Conservation (phyloP, 2,329 filamentous ascomycete genomes). For the Claviceps pazoutovae region DNA sequence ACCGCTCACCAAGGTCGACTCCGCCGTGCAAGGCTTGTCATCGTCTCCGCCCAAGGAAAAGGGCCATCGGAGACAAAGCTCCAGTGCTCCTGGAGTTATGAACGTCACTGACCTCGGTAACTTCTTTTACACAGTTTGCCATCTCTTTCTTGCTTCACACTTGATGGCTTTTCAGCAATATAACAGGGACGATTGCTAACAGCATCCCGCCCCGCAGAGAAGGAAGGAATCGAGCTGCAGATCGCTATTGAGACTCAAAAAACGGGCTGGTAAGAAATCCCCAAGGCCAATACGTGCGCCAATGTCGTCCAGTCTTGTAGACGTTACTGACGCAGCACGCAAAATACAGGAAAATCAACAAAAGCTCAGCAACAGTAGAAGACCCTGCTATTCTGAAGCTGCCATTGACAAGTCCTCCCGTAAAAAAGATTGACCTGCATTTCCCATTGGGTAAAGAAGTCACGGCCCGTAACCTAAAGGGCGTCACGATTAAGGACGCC, state of each 20-base stretch:
- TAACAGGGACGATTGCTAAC: neutral
- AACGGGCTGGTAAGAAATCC: conserved; percentile 61
- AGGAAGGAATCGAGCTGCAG: conserved; percentile 54
- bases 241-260: conserved; percentile 74
- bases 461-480: conserved; percentile 79
- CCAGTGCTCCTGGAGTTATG: conserved; percentile 48
- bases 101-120: conserved; percentile 80
- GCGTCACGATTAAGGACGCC: conserved; percentile 94
- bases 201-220: conserved; percentile 38
- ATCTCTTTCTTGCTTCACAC: neutral
- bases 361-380: conserved; percentile 61
- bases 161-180: neutral
- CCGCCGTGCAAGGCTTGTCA: conserved; percentile 68
- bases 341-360: conserved; percentile 74
- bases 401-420: conserved; percentile 61
- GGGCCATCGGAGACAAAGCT: conserved; percentile 56
- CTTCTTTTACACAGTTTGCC: conserved; percentile 16
- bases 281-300: no score
- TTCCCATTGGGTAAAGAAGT: conserved; percentile 82
- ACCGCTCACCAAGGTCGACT: conserved; percentile 79
- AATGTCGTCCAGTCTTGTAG: neutral
- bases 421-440: conserved; percentile 90
- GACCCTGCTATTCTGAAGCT: conserved; percentile 77
- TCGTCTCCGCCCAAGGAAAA: conserved; percentile 55
- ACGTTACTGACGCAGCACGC: neutral